Percentiles rank a stretch among this genome's conserved stretches.
Conservation (phyloP, 768 basidiomycete genomes). For the Vararia minispora region DNA sequence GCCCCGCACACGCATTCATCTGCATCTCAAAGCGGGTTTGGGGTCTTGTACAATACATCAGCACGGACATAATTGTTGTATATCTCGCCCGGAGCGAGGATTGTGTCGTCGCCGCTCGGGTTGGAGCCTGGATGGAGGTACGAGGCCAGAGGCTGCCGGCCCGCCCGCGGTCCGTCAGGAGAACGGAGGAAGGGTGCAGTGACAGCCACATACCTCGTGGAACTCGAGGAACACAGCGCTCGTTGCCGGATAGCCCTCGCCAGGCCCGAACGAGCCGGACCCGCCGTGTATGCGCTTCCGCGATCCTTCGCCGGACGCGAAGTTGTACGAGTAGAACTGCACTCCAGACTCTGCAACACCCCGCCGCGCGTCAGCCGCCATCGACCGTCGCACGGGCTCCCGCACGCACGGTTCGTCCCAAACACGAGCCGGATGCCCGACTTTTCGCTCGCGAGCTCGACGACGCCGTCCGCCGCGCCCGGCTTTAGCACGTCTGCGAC, state of each 20-base stretch:
- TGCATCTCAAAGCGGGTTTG: background rate
- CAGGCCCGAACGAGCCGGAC: constrained; percentile 40
- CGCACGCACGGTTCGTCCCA: constrained; percentile 55
- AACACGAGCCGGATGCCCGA: constrained; percentile 53
- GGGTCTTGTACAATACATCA: constrained; percentile 30
- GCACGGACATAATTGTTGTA: constrained; percentile 63
- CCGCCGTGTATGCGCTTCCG: constrained; percentile 72
- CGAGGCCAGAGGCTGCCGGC: constrained; percentile 42
- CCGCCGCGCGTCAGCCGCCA: background rate
- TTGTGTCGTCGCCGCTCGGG: constrained; percentile 43
- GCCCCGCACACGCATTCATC: too few relatives aligned
- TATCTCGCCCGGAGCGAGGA: constrained; percentile 58
- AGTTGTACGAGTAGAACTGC: constrained; percentile 63
- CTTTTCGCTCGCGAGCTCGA: constrained; percentile 41
- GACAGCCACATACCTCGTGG: constrained; percentile 15
- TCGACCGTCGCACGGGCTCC: background rate
- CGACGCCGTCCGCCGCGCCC: constrained; percentile 31
- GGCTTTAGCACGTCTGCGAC: constrained; percentile 28
- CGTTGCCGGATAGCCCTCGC: constrained; percentile 30
- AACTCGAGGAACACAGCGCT: constrained; percentile 23
- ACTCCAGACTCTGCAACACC: constrained; percentile 52
- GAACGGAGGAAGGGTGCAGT: background rate
- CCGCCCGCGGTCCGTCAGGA: background rate
- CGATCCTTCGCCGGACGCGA: constrained; percentile 37
- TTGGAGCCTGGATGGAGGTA: constrained; percentile 50